Evolutionary conservation across 2,329 filamentous ascomycete genomes (phyloP), one percentile per base, ranked within the genome.

Genomic region (Fusarium armeniacum): DNA sequence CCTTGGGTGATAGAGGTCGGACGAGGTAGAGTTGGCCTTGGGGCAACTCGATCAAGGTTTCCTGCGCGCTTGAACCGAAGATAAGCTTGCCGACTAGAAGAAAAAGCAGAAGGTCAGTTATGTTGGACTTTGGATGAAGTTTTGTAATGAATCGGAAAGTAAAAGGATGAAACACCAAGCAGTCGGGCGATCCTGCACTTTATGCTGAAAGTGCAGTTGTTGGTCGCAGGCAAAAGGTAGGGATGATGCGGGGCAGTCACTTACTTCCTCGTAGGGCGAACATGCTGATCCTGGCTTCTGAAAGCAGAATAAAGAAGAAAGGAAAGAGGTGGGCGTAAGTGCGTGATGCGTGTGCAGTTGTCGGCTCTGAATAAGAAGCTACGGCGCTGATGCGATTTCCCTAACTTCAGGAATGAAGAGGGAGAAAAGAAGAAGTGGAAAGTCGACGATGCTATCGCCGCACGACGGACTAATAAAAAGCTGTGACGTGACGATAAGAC

Each of bases 1-100:
- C 96, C 81, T 99, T 99, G 60, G 95, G 94, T 10, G 95, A 98
- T 51, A 93, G 88, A 13, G 96, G 96, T 75, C 96, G 93, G 75
- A 99, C 96, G 73, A 99, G 91, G 81, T 98, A 99, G 45, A 99
- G 93, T 81, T 98, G 94, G 78, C 96, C 96, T 81, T 98, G 94
- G 18, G 94, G 90, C 44, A 99, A 90, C 79, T 98, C 94, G 81
- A 97, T 93, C 78, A 99, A 89, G 49, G 93, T 92, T 83, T 98
- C 94, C 80, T 98, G 95, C 78, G 90, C 93, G 76, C 88, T 89
- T 66, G 86, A 89, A 78, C 97, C 94, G 79, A 98, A 98, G 78
- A 98, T 90, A 77, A 96, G 90, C 82, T 97, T 98, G 82, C 93
- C 92, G 73, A 97, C 93, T 97, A 66, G 41, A 36, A 22, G 55